Conservation (phyloP, 2,329 filamentous ascomycete species). For the Saccharata proteae region DNA sequence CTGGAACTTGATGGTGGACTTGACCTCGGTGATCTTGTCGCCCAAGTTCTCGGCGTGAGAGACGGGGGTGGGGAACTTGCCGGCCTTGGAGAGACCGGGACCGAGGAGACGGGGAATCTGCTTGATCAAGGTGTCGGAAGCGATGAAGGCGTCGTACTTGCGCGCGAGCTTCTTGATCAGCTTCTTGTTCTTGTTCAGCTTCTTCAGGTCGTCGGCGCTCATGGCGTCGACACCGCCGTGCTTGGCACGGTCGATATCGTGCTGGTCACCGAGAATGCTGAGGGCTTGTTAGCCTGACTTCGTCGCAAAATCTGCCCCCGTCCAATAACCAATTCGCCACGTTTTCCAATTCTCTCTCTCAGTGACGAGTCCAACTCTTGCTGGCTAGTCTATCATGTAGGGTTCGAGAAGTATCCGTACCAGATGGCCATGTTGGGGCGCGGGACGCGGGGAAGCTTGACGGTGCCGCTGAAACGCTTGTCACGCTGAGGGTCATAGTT, state of each 20-base stretch:
- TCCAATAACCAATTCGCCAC: too few species aligned
- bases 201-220: conserved; percentile 98
- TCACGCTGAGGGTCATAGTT: conserved; percentile 73
- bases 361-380: neutral
- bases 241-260: conserved; percentile 99
- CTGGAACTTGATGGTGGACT: conserved; percentile 99
- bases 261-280: conserved; percentile 79
- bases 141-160: conserved; percentile 99
- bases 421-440: conserved; percentile 86
- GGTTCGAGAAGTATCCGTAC: conserved; percentile 30
- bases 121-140: conserved; percentile 97
- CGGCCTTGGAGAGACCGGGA: conserved; percentile 96
- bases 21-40: conserved; percentile 97
- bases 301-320: neutral
- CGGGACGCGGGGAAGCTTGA: conserved; percentile 85
- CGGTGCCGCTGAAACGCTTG: conserved; percentile 99
- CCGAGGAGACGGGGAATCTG: conserved; percentile 99
- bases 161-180: conserved; percentile 99
- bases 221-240: conserved; percentile 97
- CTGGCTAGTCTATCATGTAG: conserved; percentile 1
- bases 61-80: conserved; percentile 99
- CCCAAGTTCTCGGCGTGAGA: conserved; percentile 90
- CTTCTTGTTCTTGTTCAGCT: conserved; percentile 99
- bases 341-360: conserved; percentile 1
- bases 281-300: conserved; percentile 14